Percentiles rank a stretch among this genome's conserved stretches.
These are phyloP conservation scores for Apiospora saccharicola DNA, from an alignment of 2,329 filamentous ascomycete genomes.

Conservation along the genomic window DNA sequence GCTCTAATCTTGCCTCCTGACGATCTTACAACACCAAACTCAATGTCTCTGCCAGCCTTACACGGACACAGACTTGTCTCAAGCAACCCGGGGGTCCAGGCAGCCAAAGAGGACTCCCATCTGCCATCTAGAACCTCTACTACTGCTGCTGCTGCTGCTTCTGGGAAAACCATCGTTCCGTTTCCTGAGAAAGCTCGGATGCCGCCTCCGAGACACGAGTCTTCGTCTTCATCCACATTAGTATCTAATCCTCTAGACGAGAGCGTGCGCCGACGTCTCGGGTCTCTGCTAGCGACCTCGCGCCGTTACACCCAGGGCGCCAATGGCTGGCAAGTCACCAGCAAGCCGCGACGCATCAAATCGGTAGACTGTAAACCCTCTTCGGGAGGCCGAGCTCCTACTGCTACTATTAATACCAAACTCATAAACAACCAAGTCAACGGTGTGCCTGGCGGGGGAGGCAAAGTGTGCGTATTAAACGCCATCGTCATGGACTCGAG, in stretches of 20 bases:
- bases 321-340: conserved; percentile 2
- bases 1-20: neutral
- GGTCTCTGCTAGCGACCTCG: neutral
- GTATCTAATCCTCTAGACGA: conserved; percentile 8
- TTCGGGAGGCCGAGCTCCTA: neutral
- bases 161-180: neutral
- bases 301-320: neutral
- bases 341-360: neutral
- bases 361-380: neutral
- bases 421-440: neutral
- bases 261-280: conserved; percentile 16
- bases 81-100: neutral
- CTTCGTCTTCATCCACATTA: neutral
- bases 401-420: neutral
- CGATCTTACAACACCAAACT: conserved; percentile 11
- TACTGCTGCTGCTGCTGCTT: neutral
- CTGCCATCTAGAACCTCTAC: neutral
- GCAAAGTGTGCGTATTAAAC: conserved; percentile 15
- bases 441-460: neutral
- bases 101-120: neutral
- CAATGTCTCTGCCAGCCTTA: conserved; percentile 22
- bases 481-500: conserved; percentile 4
- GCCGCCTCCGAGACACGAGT: conserved; percentile 5
- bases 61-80: conserved; percentile 15
- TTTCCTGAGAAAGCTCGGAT: neutral